Percentiles rank a stretch among this genome's conserved stretches.
Evolutionary conservation across 441 rosid species (phyloP).

Genomic region (Mallotus japonicus): DNA sequence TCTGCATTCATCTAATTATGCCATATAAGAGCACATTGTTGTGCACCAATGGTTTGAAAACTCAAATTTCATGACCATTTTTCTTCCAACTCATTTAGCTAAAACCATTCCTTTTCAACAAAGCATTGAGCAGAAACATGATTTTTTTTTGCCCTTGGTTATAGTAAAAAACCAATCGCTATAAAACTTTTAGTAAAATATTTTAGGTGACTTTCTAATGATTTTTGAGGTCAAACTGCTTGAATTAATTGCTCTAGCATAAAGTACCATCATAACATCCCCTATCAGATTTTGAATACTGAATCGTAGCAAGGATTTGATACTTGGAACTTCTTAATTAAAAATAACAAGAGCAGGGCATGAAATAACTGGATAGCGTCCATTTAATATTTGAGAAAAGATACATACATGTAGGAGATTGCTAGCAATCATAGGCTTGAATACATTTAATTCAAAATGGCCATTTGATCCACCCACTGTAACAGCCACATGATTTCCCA

Average conservation of each 20-base stretch:
- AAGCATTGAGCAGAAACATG: not conserved
- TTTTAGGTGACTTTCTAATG: not conserved
- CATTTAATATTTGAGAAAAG: not conserved
- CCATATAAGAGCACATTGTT: not conserved
- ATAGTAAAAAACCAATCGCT: not conserved
- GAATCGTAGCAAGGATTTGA: not conserved
- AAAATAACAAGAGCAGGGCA: not conserved
- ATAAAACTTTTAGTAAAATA: not conserved
- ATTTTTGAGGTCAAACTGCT: not conserved
- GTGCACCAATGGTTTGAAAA: not conserved
- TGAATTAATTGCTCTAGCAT: not conserved
- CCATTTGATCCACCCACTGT: constrained; percentile 96
- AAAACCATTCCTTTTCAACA: not conserved
- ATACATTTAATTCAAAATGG: constrained; percentile 90
- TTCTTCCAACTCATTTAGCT: constrained; percentile 1
- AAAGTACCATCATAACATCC: constrained; percentile 1
- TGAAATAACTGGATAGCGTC: not conserved
- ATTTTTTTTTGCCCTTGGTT: not conserved
- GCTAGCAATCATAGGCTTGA: constrained; percentile 94
- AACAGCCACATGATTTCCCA: constrained; percentile 92
- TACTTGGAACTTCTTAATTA: not conserved
- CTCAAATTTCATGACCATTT: not conserved
- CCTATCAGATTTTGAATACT: not conserved
- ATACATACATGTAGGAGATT: constrained; percentile 74
- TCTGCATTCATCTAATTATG: not conserved